Evolutionary conservation across 768 basidiomycete species (phyloP).

Genomic region (Crepidotus variabilis): DNA sequence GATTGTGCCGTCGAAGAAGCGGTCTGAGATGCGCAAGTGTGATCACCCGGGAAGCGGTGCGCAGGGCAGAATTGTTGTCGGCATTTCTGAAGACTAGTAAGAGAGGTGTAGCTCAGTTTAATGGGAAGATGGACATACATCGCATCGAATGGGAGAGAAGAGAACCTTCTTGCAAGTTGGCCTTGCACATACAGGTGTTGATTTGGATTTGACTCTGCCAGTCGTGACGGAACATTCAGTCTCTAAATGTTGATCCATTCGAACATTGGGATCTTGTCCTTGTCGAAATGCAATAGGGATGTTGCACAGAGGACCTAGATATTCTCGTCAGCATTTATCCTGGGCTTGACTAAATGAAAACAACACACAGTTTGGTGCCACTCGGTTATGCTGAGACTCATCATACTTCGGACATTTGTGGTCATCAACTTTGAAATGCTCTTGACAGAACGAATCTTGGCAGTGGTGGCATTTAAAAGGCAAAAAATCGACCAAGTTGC

Average conservation of each 20-base stretch:
- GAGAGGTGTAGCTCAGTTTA: background rate
- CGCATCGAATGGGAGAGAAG: constrained; percentile 70
- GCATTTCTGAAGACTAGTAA: constrained; percentile 50
- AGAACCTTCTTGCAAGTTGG: constrained; percentile 69
- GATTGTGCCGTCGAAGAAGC: constrained; percentile 15
- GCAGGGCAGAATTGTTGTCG: constrained; percentile 67
- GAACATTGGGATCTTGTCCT: constrained; percentile 75
- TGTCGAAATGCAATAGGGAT: constrained; percentile 70
- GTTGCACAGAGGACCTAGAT: constrained; percentile 71
- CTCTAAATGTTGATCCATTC: constrained; percentile 75
- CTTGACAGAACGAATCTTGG: constrained; percentile 63
- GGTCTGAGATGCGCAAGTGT: constrained; percentile 38
- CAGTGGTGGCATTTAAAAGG: constrained; percentile 89
- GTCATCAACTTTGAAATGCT: constrained; percentile 68
- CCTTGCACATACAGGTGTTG: constrained; percentile 56
- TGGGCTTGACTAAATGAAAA: background rate
- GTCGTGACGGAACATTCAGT: constrained; percentile 67
- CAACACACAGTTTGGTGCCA: constrained; percentile 70
- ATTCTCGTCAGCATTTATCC: constrained; percentile 2
- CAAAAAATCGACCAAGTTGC: constrained; percentile 76
- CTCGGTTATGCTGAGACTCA: constrained; percentile 63
- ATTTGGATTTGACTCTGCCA: constrained; percentile 51
- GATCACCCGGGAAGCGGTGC: constrained; percentile 78
- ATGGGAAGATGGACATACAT: constrained; percentile 44
- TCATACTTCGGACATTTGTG: constrained; percentile 73